Percentiles rank a stretch among this genome's conserved stretches.
phyloP scores from a whole-genome alignment of 2,329 filamentous ascomycete genomes.

The Cytospora piceae region DNA sequence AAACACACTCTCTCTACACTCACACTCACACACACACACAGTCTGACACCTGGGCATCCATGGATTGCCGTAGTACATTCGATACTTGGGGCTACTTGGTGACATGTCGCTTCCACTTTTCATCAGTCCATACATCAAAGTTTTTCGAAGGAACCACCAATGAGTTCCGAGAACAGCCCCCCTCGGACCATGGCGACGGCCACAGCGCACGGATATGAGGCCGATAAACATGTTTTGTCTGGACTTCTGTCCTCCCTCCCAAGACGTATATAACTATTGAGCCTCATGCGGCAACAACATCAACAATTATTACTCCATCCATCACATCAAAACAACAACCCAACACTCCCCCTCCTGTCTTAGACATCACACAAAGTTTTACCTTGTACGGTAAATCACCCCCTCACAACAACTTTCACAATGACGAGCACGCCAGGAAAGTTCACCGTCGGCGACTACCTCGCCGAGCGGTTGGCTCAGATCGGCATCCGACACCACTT shows the following conservation, averaged over 20 bases:
- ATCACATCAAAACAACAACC: neutral
- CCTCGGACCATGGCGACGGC: constrained; percentile 25
- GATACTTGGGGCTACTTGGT: constrained; percentile 9
- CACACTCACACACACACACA: neutral
- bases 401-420: neutral
- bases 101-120: constrained; percentile 30
- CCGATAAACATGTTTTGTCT: too few species aligned
- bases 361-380: neutral
- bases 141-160: constrained; percentile 26
- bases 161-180: constrained; percentile 17
- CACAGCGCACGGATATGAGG: constrained; percentile 6
- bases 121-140: constrained; percentile 30
- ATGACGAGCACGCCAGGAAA: constrained; percentile 28
- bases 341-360: neutral
- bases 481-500: constrained; percentile 36
- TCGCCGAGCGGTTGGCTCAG: constrained; percentile 36
- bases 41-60: too few species aligned
- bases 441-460: constrained; percentile 37
- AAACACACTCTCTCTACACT: too few species aligned
- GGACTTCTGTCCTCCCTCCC: neutral
- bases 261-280: constrained; percentile 26
- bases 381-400: constrained; percentile 3
- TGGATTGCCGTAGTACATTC: neutral
- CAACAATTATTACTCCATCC: constrained; percentile 2
- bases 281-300: constrained; percentile 15